A percentile compares a stretch with the other conserved stretches of the same genome.
Conservation (phyloP, 225 moss, liverwort and hornwort species). For the Climacium dendroides region DNA sequence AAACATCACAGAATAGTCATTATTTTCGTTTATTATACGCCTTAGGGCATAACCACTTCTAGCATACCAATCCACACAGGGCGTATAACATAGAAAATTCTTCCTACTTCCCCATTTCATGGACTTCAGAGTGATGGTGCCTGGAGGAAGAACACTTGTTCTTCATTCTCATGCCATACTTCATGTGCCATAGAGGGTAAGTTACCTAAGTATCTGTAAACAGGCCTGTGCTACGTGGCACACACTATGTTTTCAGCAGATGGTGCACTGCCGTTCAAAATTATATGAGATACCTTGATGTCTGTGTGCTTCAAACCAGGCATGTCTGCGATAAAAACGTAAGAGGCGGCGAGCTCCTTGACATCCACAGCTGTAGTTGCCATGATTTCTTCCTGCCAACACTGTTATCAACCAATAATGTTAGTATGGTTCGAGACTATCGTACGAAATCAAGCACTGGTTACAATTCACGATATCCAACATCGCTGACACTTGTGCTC, state of each 20-base stretch:
- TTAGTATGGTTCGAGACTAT: neutral
- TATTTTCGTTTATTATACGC: neutral
- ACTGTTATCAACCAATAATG: neutral
- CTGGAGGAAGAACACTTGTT: neutral
- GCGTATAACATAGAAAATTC: neutral
- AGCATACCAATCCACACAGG: neutral
- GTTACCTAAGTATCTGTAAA: neutral
- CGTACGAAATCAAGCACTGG: neutral
- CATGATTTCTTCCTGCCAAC: conserved; percentile 20
- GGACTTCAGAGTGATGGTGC: neutral
- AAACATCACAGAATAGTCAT: neutral
- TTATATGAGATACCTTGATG: conserved; percentile 45
- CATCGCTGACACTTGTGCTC: neutral
- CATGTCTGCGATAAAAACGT: conserved; percentile 62
- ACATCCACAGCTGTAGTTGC: conserved; percentile 77
- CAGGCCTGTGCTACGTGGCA: neutral
- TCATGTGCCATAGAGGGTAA: neutral
- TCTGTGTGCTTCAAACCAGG: conserved; percentile 58
- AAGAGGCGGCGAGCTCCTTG: conserved; percentile 58
- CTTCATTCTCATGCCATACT: neutral
- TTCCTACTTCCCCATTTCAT: neutral
- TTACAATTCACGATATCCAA: neutral
- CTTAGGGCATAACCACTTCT: neutral
- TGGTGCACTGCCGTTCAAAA: neutral
- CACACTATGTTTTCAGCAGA: neutral